These are phyloP conservation scores for Thamnidium elegans DNA, from an alignment of 192 early-diverging fungal species.

Conservation along the genomic window DNA sequence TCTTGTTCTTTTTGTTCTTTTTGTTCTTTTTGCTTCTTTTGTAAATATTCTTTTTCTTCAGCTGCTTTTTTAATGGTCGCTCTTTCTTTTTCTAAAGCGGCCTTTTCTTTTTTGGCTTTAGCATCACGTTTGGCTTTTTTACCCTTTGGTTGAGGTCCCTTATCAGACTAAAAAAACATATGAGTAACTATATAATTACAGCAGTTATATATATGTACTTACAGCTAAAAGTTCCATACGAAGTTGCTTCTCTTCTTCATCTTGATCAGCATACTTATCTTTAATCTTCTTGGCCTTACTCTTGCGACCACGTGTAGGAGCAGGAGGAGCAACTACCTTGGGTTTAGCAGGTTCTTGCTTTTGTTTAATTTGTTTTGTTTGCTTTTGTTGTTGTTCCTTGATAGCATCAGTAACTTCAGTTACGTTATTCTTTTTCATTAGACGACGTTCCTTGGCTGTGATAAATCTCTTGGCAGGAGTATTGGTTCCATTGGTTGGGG, in stretches of 20 bases:
- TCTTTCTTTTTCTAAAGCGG: conserved; percentile 19
- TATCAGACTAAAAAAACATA: conserved; percentile 45
- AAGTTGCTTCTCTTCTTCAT: conserved; percentile 86
- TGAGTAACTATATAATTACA: background rate
- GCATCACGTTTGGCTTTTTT: conserved; percentile 67
- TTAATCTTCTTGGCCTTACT: conserved; percentile 90
- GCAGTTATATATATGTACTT: conserved; percentile 15
- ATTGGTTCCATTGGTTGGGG: background rate
- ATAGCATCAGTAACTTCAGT: conserved; percentile 22
- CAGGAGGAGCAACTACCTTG: conserved; percentile 15
- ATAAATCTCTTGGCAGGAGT: conserved; percentile 42
- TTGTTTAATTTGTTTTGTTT: conserved; percentile 15
- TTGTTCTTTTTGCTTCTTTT: background rate
- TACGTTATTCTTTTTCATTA: conserved; percentile 63
- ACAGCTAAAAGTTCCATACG: conserved; percentile 79
- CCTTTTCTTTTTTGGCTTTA: conserved; percentile 43
- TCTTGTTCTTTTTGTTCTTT: background rate
- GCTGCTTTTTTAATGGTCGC: conserved; percentile 10
- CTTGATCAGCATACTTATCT: conserved; percentile 92
- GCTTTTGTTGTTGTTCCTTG: conserved; percentile 1
- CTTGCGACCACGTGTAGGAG: conserved; percentile 75
- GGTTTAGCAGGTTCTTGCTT: conserved; percentile 25
- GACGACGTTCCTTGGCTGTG: conserved; percentile 82
- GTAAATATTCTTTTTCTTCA: background rate
- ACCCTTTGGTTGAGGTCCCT: conserved; percentile 70